phyloP scores from a whole-genome alignment of 805 yeast genomes.

The Lachancea mirantina region DNA sequence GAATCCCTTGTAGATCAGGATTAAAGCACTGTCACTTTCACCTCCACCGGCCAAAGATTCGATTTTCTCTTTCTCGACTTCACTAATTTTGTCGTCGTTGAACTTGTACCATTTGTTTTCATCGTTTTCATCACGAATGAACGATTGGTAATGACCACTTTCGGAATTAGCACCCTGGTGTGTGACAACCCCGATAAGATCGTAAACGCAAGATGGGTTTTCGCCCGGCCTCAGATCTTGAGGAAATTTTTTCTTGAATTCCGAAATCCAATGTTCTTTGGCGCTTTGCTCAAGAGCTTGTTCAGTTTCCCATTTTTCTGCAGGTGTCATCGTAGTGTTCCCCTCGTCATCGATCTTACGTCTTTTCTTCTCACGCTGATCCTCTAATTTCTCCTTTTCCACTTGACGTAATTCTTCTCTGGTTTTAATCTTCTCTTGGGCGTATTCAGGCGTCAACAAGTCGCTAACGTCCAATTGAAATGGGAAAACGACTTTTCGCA shows the following conservation, averaged over 20 bases:
- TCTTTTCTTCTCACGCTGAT: constrained; percentile 63
- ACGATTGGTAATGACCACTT: constrained; percentile 94
- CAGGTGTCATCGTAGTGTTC: constrained; percentile 33
- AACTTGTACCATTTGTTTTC: constrained; percentile 89
- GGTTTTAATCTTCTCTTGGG: constrained; percentile 53
- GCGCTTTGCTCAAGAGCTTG: constrained; percentile 38
- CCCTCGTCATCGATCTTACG: constrained; percentile 32
- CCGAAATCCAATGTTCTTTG: constrained; percentile 43
- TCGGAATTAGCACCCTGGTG: constrained; percentile 96
- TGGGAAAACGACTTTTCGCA: constrained; percentile 92
- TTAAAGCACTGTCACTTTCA: constrained; percentile 91
- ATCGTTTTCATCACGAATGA: constrained; percentile 64
- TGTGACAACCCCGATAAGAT: constrained; percentile 74
- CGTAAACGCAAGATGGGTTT: constrained; percentile 84
- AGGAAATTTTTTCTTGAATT: constrained; percentile 40
- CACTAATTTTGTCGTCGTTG: constrained; percentile 82
- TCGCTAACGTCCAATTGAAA: constrained; percentile 85
- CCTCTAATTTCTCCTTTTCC: constrained; percentile 67
- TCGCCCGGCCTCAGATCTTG: constrained; percentile 50
- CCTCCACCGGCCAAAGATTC: constrained; percentile 94
- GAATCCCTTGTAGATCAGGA: constrained; percentile 76
- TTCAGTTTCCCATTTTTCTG: constrained; percentile 51
- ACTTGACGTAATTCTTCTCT: constrained; percentile 74
- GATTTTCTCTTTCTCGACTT: constrained; percentile 72
- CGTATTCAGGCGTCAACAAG: constrained; percentile 71